A percentile compares a stretch with the other conserved stretches of the same genome.
phyloP scores from a whole-genome alignment of 2,329 filamentous ascomycete genomes.

The Cladophialophora bantiana region DNA sequence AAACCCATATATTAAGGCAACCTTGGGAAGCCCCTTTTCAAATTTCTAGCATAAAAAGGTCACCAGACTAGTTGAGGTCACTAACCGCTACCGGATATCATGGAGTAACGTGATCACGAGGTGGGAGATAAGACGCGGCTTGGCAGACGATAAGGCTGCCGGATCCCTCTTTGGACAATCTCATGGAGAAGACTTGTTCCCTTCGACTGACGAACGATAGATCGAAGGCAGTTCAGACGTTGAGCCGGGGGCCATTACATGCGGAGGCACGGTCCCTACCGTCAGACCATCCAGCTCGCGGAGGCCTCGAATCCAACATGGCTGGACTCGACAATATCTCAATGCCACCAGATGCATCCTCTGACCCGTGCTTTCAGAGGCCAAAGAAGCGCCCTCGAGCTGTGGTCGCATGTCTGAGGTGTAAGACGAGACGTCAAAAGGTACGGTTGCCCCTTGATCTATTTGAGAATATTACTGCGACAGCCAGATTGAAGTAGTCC shows the following conservation, averaged over 20 bases:
- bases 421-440: slow-evolving; percentile 26
- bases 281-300: background rate
- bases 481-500: background rate
- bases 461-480: background rate
- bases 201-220: background rate
- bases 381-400: slow-evolving; percentile 25
- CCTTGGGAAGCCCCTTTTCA: too few relatives aligned
- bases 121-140: slow-evolving; percentile 12
- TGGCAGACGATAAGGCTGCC: slow-evolving; percentile 15
- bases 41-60: too few relatives aligned
- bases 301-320: background rate
- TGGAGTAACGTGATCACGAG: background rate
- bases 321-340: background rate
- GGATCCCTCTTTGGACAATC: background rate
- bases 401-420: slow-evolving; percentile 25
- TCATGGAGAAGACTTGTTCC: background rate
- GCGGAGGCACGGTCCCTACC: background rate
- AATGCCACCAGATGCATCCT: background rate
- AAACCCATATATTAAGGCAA: too few relatives aligned
- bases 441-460: slow-evolving; percentile 3
- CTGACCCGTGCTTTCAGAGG: slow-evolving; percentile 15
- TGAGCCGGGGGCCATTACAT: background rate
- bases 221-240: background rate
- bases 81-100: too few relatives aligned
- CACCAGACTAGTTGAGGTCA: too few relatives aligned